Evolutionary conservation across 75 land plant genomes (phyloP).

Genomic region (Cryptomeria japonica): DNA sequence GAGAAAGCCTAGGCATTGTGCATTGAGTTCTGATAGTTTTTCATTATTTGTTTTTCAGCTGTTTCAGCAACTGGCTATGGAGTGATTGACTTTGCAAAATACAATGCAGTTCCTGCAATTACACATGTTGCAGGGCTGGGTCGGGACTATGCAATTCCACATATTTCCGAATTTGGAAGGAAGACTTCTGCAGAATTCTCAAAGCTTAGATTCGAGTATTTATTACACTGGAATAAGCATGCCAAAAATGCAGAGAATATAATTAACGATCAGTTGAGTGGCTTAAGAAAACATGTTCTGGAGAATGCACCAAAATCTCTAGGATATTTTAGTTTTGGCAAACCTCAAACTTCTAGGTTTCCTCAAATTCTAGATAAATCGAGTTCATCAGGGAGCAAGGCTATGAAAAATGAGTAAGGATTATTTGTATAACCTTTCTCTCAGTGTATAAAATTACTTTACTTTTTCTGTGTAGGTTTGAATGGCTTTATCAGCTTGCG

Average conservation of each 20-base stretch:
- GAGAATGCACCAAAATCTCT: constrained; percentile 11
- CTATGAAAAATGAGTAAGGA: background rate
- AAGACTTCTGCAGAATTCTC: background rate
- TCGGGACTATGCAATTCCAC: constrained; percentile 4
- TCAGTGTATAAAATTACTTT: background rate
- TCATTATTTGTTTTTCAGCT: constrained; percentile 3
- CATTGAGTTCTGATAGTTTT: background rate
- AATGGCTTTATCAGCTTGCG: background rate
- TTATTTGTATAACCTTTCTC: constrained; percentile 1
- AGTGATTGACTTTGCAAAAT: constrained; percentile 6
- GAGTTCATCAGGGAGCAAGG: background rate
- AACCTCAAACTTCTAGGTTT: background rate
- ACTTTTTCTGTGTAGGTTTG: background rate
- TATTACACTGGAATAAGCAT: constrained; percentile 6
- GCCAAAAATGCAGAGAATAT: background rate
- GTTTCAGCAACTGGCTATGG: constrained; percentile 13
- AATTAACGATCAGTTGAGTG: background rate
- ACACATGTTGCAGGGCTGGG: constrained; percentile 9
- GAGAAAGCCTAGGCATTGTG: background rate
- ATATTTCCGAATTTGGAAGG: constrained; percentile 4
- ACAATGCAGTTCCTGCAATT: constrained; percentile 12
- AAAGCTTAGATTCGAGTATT: constrained; percentile 2
- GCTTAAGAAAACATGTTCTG: background rate
- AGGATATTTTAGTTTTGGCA: background rate
- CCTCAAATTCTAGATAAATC: constrained; percentile 13